phyloP scores from a whole-genome alignment of 257 asterid species.

The Jacaranda mimosifolia region DNA sequence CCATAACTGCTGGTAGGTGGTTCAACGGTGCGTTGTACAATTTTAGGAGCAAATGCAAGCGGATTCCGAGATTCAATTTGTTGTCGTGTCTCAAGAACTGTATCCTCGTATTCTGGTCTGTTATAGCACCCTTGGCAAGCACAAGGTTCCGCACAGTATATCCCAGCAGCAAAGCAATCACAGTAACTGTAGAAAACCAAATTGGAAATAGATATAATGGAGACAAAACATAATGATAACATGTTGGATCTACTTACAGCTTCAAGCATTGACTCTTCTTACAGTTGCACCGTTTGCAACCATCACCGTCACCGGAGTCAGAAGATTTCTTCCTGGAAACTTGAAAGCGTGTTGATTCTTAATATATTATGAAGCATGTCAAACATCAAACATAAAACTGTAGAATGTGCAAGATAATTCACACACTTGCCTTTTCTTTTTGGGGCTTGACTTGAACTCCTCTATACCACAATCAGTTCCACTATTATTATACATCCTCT shows the following conservation, averaged over 20 bases:
- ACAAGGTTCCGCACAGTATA: slow-evolving; percentile 76
- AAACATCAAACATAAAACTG: slow-evolving; percentile 24
- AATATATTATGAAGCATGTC: background rate
- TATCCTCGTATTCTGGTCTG: slow-evolving; percentile 68
- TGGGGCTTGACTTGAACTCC: slow-evolving; percentile 56
- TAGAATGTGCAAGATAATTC: slow-evolving; percentile 12
- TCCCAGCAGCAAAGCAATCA: slow-evolving; percentile 86
- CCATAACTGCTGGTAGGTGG: slow-evolving; percentile 49
- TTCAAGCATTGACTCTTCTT: slow-evolving; percentile 81
- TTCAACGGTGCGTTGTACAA: slow-evolving; percentile 48
- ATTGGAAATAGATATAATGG: slow-evolving; percentile 27
- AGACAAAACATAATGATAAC: slow-evolving; percentile 27
- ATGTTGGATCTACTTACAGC: slow-evolving; percentile 60
- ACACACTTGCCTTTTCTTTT: slow-evolving; percentile 67
- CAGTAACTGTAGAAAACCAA: slow-evolving; percentile 67
- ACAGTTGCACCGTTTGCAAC: slow-evolving; percentile 84
- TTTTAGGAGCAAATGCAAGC: slow-evolving; percentile 76
- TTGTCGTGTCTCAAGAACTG: slow-evolving; percentile 61
- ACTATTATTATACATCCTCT: slow-evolving; percentile 39
- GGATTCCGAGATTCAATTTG: slow-evolving; percentile 78
- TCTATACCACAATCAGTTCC: slow-evolving; percentile 45
- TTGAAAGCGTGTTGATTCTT: slow-evolving; percentile 30
- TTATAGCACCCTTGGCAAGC: slow-evolving; percentile 81
- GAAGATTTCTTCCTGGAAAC: slow-evolving; percentile 60
- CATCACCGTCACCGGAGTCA: slow-evolving; percentile 51